These are phyloP conservation scores for Venustampulla echinocandica DNA, from an alignment of 495 filamentous ascomycete species.

Conservation along the genomic window DNA sequence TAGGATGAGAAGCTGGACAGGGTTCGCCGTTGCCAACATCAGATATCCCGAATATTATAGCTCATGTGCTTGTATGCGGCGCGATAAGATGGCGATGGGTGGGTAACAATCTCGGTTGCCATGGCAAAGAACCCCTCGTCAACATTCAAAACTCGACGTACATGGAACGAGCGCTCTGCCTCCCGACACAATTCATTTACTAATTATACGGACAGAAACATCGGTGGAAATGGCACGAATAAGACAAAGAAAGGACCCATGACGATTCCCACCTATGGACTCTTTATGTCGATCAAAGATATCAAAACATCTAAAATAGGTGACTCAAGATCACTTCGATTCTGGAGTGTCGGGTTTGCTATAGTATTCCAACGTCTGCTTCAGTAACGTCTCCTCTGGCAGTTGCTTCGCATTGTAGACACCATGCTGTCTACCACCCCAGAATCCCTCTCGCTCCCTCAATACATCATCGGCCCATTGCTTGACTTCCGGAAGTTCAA, in stretches of 20 bases:
- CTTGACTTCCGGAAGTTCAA: slow-evolving; percentile 68
- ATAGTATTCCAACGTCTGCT: slow-evolving; percentile 3
- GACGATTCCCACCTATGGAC: too few relatives aligned
- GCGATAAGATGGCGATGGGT: background rate
- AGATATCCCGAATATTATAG: too few relatives aligned
- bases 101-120: background rate
- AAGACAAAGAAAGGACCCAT: too few relatives aligned
- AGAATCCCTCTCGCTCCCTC: slow-evolving; percentile 66
- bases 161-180: too few relatives aligned
- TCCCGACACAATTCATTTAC: too few relatives aligned
- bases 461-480: slow-evolving; percentile 71
- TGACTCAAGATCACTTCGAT: background rate
- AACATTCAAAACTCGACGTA: too few relatives aligned
- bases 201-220: too few relatives aligned
- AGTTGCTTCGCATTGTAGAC: slow-evolving; percentile 1
- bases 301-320: background rate
- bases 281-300: too few relatives aligned
- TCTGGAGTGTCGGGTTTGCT: background rate
- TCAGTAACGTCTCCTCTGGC: slow-evolving; percentile 2
- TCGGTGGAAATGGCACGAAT: too few relatives aligned
- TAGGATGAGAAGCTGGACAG: too few relatives aligned
- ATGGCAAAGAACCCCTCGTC: background rate
- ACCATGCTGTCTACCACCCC: slow-evolving; percentile 32
- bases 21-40: too few relatives aligned
- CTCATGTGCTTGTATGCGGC: background rate